Evolutionary conservation across 2,329 filamentous ascomycete species (phyloP), one percentile per base, ranked within the genome.

Genomic region (Diaporthe destruens): DNA sequence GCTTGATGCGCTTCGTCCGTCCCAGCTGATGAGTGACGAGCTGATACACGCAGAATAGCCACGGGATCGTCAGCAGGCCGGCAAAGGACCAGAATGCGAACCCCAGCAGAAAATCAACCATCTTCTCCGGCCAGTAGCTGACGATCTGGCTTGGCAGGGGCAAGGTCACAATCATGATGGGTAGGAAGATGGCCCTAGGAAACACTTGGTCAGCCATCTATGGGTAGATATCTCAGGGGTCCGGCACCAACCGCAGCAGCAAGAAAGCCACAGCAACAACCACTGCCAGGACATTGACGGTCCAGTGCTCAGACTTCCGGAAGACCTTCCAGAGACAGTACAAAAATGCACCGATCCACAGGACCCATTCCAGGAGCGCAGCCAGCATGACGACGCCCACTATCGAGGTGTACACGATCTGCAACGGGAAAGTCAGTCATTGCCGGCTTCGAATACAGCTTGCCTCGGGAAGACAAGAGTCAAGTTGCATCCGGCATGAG

Each of bases 71-170:
- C 72, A 99, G 85, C 12, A 98, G 89, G 75, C 90, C 90, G 0
- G 95, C 92, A 77, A 98, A 98, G 36, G 93, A 91, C 92, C 94
- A 98, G 81, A 98, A 98, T 5, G 95, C 95, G 79, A 98, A 98
- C 93, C 94, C 97, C 80, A 98, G 95, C 18, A 98, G 87, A 59
- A 93, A 87, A 2, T 80, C 82, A 53, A 96, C 92, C 86, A 96
- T 89, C 1, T 81, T 69, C 3, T 80, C 71, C 0, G 96, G 95
- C 83, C 96, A 97, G 77, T 93, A 88, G 73, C 89, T 86, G 9
- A 91, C 91, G 57, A 98, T 86, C 72, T 90, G 87, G 25, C 86
- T 83, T 0, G 96, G 96, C 3, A 98, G 86, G 0, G 96, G 96
- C 6, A 98, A 86, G 0, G 95, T 98, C 61, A 98, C 94, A 29